phyloP scores from a whole-genome alignment of 2,329 filamentous ascomycete genomes.

The Fusarium guadeloupense region DNA sequence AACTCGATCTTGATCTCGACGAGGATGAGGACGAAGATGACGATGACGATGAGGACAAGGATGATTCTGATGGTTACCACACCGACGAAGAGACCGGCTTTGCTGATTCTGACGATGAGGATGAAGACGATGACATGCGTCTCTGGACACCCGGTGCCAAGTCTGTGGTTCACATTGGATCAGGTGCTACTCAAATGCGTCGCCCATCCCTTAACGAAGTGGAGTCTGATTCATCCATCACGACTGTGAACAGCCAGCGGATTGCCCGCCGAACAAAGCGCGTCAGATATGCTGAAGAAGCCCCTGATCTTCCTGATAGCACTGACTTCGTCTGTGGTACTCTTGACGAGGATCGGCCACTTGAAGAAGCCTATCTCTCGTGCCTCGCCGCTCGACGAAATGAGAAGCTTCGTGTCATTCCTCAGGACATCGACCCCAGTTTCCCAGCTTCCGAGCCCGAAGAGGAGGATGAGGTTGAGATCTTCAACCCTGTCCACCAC shows the following conservation, averaged over 20 bases:
- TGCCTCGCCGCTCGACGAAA: conserved; percentile 83
- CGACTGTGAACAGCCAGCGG: conserved; percentile 54
- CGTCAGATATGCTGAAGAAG: conserved; percentile 54
- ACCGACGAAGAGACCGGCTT: conserved; percentile 77
- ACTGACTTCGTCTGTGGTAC: conserved; percentile 99
- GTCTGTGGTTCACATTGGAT: conserved; percentile 50
- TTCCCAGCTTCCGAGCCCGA: conserved; percentile 96
- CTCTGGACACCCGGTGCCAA: conserved; percentile 63
- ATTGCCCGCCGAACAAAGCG: conserved; percentile 46
- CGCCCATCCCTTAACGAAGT: conserved; percentile 55
- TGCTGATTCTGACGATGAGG: conserved; percentile 73
- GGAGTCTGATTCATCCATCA: conserved; percentile 70
- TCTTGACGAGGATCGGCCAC: conserved; percentile 89
- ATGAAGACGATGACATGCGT: conserved; percentile 70
- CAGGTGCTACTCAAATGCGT: conserved; percentile 47
- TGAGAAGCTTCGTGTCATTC: conserved; percentile 81
- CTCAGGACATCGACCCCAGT: conserved; percentile 97
- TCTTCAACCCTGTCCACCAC: conserved; percentile 63
- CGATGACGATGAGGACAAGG: conserved; percentile 63
- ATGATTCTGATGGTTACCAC: conserved; percentile 74
- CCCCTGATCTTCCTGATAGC: conserved; percentile 91
- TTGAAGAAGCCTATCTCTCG: conserved; percentile 93
- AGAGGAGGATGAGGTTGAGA: conserved; percentile 80
- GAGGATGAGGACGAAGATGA: conserved; percentile 61
- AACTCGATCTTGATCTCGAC: conserved; percentile 60